Evolutionary conservation across 768 basidiomycete genomes (phyloP), one percentile per base, ranked within the genome.

Genomic region (Gyrodon lividus): DNA sequence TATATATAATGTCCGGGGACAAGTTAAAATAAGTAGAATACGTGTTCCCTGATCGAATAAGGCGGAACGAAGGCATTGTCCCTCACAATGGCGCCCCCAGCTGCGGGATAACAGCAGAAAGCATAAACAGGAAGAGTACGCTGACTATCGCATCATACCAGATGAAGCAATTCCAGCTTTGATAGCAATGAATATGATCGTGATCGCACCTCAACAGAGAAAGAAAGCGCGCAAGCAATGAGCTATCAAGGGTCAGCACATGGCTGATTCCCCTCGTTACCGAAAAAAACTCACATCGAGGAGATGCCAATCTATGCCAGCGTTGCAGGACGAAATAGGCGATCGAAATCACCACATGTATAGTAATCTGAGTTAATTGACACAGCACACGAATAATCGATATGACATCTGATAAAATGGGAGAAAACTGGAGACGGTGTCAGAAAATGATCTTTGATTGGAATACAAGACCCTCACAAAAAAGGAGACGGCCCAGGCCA

Each of bases 361-460:
- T 63, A 16, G 50, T 54, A 41, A 60, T 43, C 9, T 30, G 54
- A 6, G 54, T 52, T 14, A 63, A 54, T 23, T 60, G 55, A 17
- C 43, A 54, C 45, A 47, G 41, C 7, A 55, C 54, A 9, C 26
- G 48, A 5, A 19, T 24, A 42, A 64, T 58, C 2, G 63, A 60
- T 2, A 64, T 17, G 14, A 64, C 55, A n/a, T 64, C 63, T 8
- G 55, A 57, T 35, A 64, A 35, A 20, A 64, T 38, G 1, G 63
- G 63, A 20, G 40, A 41, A 48, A 64, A 66, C 63, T 64, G n/a
- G 10, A 3, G 6, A 19, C 9, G 1, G 17, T n/a, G 5, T 63
- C 34, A 58, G 50, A 42, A n/a, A 5, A 13, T 10, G 0, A 12
- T 12, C 2, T 35, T 28, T 28, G 5, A 2, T 13, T 17, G 2